Evolutionary conservation across 805 yeast genomes (phyloP).

Genomic region (Ogataea philodendri): DNA sequence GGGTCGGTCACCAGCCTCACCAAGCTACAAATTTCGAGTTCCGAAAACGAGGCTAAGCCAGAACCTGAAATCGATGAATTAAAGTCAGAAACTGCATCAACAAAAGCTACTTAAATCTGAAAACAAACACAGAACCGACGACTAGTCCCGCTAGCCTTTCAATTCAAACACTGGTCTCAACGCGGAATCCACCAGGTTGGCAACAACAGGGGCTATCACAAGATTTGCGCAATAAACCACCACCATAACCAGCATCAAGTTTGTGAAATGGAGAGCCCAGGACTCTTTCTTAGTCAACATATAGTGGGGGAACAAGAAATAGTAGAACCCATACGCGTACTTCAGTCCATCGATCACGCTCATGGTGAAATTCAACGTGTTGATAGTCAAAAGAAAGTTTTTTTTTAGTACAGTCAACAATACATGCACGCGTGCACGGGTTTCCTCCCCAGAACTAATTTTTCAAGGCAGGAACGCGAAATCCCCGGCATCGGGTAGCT

Average conservation of each 20-base stretch:
- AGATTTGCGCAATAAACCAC: conserved; percentile 17
- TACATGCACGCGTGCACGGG: conserved; percentile 4
- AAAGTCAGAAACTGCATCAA: conserved; percentile 1
- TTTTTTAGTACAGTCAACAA: neutral
- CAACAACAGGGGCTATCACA: conserved; percentile 14
- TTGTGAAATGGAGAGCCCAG: conserved; percentile 22
- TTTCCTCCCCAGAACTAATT: too few relatives aligned
- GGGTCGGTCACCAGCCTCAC: conserved; percentile 3
- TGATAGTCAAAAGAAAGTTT: neutral
- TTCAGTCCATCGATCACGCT: conserved; percentile 16
- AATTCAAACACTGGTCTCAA: conserved; percentile 1
- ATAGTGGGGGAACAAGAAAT: conserved; percentile 45
- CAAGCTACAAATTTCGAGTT: conserved; percentile 13
- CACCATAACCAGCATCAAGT: conserved; percentile 12
- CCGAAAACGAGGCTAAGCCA: conserved; percentile 3
- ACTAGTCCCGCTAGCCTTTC: conserved; percentile 9
- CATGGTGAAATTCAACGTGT: neutral
- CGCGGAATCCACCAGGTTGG: conserved; percentile 7
- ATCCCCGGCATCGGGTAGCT: conserved; percentile 10
- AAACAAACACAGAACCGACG: conserved; percentile 1
- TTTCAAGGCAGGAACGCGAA: conserved; percentile 10
- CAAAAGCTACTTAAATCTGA: neutral
- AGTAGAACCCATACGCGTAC: conserved; percentile 33
- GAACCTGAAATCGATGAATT: neutral
- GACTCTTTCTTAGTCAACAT: conserved; percentile 49